phyloP scores from a whole-genome alignment of 305 asterid species.

The Withania somnifera region DNA sequence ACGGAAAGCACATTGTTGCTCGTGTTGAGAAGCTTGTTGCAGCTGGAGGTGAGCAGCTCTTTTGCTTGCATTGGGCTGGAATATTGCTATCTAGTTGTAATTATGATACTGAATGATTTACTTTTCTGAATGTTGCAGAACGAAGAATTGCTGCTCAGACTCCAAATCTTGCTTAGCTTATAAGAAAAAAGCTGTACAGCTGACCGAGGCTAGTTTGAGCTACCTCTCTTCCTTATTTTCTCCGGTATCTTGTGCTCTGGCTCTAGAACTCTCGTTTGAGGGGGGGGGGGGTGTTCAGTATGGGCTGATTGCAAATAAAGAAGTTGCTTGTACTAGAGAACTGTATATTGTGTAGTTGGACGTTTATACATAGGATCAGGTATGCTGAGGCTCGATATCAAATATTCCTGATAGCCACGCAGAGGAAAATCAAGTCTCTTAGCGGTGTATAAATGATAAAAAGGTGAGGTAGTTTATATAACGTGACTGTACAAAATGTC shows the following conservation, averaged over 20 bases:
- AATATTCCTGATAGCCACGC: constrained; percentile 27
- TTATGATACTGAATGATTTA: background rate
- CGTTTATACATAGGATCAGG: constrained; percentile 52
- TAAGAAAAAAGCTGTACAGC: constrained; percentile 82
- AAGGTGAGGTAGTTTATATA: constrained; percentile 42
- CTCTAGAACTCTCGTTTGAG: constrained; percentile 6
- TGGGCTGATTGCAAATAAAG: constrained; percentile 55
- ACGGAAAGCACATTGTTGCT: constrained; percentile 19
- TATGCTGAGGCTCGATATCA: constrained; percentile 38
- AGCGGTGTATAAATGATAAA: constrained; percentile 37
- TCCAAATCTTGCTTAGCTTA: constrained; percentile 30
- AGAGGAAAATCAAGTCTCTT: constrained; percentile 22
- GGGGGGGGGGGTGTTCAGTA: too few species aligned
- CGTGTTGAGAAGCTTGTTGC: constrained; percentile 21
- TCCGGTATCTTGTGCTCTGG: constrained; percentile 10
- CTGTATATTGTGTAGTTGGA: constrained; percentile 77
- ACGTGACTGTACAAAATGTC: constrained; percentile 60
- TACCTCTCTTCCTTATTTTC: constrained; percentile 24
- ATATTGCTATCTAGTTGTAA: background rate
- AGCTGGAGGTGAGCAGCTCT: constrained; percentile 14
- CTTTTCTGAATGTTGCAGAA: constrained; percentile 29
- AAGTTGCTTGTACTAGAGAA: constrained; percentile 59
- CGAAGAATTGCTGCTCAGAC: constrained; percentile 78
- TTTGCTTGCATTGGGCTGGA: background rate
- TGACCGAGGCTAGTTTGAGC: constrained; percentile 71